Base-by-base conservation (phyloP, 2,329 filamentous ascomycete species). In the Penicillium sp. region DNA sequence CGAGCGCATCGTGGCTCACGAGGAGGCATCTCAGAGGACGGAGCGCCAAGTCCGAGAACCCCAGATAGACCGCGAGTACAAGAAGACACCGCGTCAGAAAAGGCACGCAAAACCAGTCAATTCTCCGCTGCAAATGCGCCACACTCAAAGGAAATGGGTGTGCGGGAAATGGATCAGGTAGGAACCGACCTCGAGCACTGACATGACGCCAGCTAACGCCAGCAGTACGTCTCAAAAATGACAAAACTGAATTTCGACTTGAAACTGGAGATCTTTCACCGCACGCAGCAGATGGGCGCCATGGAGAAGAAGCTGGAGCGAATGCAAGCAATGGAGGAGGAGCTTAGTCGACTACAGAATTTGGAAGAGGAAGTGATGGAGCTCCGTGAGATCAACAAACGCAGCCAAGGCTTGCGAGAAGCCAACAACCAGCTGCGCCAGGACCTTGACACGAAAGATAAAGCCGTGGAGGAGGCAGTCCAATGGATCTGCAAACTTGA, bases 241-340 rank as follows among this genome's bases (percentile, higher is more conserved):
- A 78, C 73, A 50, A 78, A 77, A 56, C 66, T 75, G 23, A 78
- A 77, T 29, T 78, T 78, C 53, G 75, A 78, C 59, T 55, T 78
- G 56, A 78, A 78, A 62, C 67, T 78, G 14, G 75, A 77, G 37
- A 70, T 78, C 1, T 76, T 75, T 46, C 74, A 77, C 53, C 72
- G 75, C 26, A 64, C 69, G 2, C 72, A 77, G 55, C 75, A 78
- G 43, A 66, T 76, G 53, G 55, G 63, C 10, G 53, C 59, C 0
- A 39, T 77, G 48, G 73, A 77, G 62, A 72, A 72, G 58, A 77
- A 74, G 48, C 31, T 77, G 46, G 71, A 72, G 33, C 71, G 68
- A 13, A 75, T 78, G 72, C 57, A 69, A 13, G 62, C 71, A 52
- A 61, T 78, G 59, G 72, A 77, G 61, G 68, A 73, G 21, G 73